These are phyloP conservation scores for Trifolium repens DNA, from an alignment of 306 rosid species.

Conservation along the genomic window DNA sequence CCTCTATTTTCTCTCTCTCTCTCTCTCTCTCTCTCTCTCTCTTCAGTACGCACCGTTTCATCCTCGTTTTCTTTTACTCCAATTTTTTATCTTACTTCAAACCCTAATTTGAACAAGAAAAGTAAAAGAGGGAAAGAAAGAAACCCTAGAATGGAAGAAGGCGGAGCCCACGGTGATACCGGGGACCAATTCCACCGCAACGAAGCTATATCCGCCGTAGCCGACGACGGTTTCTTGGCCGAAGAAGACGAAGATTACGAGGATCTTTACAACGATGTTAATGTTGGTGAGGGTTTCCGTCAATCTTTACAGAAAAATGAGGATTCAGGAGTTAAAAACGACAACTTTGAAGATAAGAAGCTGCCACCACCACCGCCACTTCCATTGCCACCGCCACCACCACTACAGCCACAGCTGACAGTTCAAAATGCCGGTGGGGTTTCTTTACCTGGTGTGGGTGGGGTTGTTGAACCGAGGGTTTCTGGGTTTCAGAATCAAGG, in stretches of 20 bases:
- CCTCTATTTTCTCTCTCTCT: neutral
- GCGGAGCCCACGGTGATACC: conserved; percentile 68
- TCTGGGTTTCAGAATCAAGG: conserved; percentile 67
- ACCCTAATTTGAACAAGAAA: conserved; percentile 7
- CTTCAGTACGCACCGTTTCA: conserved; percentile 8
- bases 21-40: neutral
- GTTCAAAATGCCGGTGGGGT: neutral
- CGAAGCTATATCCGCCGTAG: conserved; percentile 93
- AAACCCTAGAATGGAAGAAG: conserved; percentile 55
- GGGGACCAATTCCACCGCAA: conserved; percentile 90
- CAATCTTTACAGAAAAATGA: conserved; percentile 77
- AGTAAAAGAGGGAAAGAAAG: neutral
- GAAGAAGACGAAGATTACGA: conserved; percentile 95
- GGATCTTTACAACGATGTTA: conserved; percentile 89
- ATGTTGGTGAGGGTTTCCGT: conserved; percentile 84
- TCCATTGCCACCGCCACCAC: conserved; percentile 18
- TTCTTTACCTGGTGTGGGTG: neutral
- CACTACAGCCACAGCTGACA: neutral
- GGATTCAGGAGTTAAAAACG: conserved; percentile 58
- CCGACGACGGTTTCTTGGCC: conserved; percentile 77
- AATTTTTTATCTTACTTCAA: neutral
- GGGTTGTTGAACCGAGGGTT: conserved; percentile 50
- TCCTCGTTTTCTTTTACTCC: neutral
- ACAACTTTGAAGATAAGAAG: conserved; percentile 58
- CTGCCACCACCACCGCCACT: neutral